Conservation (phyloP, 768 basidiomycete species). For the Termitomyces eurrhizus region DNA sequence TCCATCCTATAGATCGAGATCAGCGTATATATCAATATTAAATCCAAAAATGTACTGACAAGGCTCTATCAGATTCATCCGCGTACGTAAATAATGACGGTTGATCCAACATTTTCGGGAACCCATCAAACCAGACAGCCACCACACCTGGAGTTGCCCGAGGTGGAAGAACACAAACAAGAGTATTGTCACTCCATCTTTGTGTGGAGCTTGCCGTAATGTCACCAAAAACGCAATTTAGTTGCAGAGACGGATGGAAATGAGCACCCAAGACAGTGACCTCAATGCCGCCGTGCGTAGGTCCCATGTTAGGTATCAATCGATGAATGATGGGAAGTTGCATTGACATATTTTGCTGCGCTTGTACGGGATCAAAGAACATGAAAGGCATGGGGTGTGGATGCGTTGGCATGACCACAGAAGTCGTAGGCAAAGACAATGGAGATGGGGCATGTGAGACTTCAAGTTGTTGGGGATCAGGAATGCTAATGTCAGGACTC, state of each 20-base stretch:
- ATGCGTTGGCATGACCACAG: constrained; percentile 26
- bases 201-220: constrained; percentile 78
- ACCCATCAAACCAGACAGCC: constrained; percentile 82
- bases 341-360: constrained; percentile 42
- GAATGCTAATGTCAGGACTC: constrained; percentile 35
- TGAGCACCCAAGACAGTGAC: constrained; percentile 91
- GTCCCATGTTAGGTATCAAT: constrained; percentile 79
- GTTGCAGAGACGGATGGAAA: constrained; percentile 70
- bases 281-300: constrained; percentile 90
- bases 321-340: constrained; percentile 77
- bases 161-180: constrained; percentile 90
- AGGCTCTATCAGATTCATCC: constrained; percentile 83
- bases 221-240: constrained; percentile 86
- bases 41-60: constrained; percentile 50
- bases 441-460: constrained; percentile 24
- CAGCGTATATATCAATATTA: constrained; percentile 8
- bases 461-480: constrained; percentile 25
- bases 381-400: constrained; percentile 52
- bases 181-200: constrained; percentile 88
- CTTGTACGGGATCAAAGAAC: constrained; percentile 54
- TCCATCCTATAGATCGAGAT: constrained; percentile 67
- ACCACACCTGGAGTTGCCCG: constrained; percentile 79
- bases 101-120: constrained; percentile 56
- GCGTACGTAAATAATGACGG: constrained; percentile 83
- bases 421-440: constrained; percentile 21